Base-by-base conservation (phyloP, 495 filamentous ascomycete genomes). In the Hypomontagnella submonticulosa region DNA sequence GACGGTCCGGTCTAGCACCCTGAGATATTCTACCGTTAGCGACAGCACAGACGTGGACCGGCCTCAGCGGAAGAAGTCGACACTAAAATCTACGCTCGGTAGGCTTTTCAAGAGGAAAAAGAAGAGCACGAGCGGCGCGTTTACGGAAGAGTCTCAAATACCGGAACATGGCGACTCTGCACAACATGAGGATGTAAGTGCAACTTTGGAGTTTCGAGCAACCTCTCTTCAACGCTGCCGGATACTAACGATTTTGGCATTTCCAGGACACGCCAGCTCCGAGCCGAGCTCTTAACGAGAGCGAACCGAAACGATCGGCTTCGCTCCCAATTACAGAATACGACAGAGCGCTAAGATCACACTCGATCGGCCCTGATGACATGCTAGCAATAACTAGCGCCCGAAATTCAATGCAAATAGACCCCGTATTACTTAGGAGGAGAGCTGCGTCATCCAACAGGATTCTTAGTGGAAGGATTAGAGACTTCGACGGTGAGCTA, bases 241-340 rank as follows among this genome's bases (percentile, higher is more conserved):
- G 46, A 6, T 1, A 27, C 49, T 68, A 51, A 63, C 19, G 23
- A 33, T 18, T 6, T 12, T 10, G 16, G 8, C 34, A 9, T 61
- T 10, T 7, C 7, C 46, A 86, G 83, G 82, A 83, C 52, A 77
- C 78, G 1, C 70, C 71, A 12, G 75, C 77, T n/a, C 63, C 80
- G 8, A 71, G 64, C 32, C 71, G 72, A 42, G 44, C 20, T 12
- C 60, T 67, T 6, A 73, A 67, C 12, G 70, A 77, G 47, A 64
- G 23, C 48, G 76, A 76, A 9, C 71, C 79, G 4, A 78, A 83
- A 58, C 80, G 82, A 33, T 84, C 83, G 2, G 78, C 75, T 1
- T 85, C 84, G 3, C 58, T 83, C 8, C 83, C 84, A 20, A 76
- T 86, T 57, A 85, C 78, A 46, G 83, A 86, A 69, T 81, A 76